phyloP scores from a whole-genome alignment of 2,329 filamentous ascomycete genomes.

The Lecanicillium sp. region DNA sequence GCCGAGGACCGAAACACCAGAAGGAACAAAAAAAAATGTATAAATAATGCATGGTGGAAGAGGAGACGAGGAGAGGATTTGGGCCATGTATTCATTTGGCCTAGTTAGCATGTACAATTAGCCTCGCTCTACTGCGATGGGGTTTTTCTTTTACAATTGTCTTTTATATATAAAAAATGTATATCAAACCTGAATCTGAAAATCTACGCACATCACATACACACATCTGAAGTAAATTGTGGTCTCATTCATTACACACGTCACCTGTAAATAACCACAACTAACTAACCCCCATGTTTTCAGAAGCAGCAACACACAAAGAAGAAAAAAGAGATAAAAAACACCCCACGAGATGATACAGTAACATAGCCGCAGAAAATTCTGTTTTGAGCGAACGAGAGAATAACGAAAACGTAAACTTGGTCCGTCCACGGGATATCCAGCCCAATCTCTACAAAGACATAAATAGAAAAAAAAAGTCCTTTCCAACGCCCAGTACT shows the following conservation, averaged over 20 bases:
- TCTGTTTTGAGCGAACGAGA: background rate
- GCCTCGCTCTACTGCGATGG: background rate
- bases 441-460: slow-evolving; percentile 1
- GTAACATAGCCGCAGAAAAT: background rate
- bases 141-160: background rate
- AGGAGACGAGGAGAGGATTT: background rate
- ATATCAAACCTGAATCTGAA: slow-evolving; percentile 1
- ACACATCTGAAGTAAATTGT: too few relatives aligned
- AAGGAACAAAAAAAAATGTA: background rate
- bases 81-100: too few relatives aligned
- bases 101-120: slow-evolving; percentile 6
- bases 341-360: background rate
- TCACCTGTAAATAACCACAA: too few relatives aligned
- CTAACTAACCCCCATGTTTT: background rate
- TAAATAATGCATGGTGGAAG: slow-evolving; percentile 3
- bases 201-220: too few relatives aligned
- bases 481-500: slow-evolving; percentile 9
- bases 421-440: slow-evolving; percentile 5
- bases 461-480: background rate
- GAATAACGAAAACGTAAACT: background rate
- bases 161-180: background rate
- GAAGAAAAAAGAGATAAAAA: background rate
- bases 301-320: background rate
- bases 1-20: background rate
- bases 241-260: too few relatives aligned